phyloP scores from a whole-genome alignment of 164 flowering plant genomes.

The Protea cynaroides region DNA sequence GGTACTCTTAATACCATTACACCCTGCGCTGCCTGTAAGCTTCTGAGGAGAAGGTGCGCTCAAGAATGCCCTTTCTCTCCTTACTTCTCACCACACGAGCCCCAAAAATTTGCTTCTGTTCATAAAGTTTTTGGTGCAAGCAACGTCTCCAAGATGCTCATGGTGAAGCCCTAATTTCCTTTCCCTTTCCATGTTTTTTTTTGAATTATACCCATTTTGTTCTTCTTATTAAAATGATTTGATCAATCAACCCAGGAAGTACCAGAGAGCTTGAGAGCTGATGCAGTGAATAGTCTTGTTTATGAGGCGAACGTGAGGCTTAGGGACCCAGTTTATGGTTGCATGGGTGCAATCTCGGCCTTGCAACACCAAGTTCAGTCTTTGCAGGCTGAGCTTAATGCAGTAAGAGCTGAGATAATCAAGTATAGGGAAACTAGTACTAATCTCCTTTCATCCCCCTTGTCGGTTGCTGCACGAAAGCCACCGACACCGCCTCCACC shows the following conservation, averaged over 20 bases:
- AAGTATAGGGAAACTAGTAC: constrained; percentile 53
- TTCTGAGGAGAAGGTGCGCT: constrained; percentile 73
- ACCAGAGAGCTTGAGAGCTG: constrained; percentile 75
- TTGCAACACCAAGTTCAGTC: constrained; percentile 80
- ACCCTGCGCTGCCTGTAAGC: constrained; percentile 98
- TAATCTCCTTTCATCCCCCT: constrained; percentile 30
- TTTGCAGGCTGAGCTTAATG: constrained; percentile 70
- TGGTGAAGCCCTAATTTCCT: constrained; percentile 36
- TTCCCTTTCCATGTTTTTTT: not conserved
- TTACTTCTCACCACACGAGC: constrained; percentile 93
- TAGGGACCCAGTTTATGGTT: constrained; percentile 88
- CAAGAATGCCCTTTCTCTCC: constrained; percentile 97
- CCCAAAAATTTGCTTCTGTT: constrained; percentile 89
- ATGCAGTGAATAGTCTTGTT: constrained; percentile 83
- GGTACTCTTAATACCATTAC: constrained; percentile 70
- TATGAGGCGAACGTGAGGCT: constrained; percentile 90
- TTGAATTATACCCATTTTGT: not conserved
- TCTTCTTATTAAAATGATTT: too few species aligned
- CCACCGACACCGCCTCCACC: constrained; percentile 28
- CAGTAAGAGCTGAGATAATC: constrained; percentile 66
- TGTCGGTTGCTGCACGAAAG: constrained; percentile 35
- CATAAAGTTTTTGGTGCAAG: constrained; percentile 97
- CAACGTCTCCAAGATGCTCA: constrained; percentile 93
- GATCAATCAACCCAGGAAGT: constrained; percentile 46
- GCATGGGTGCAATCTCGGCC: constrained; percentile 93